Percentiles rank a stretch among this genome's conserved stretches.
Evolutionary conservation across 108 stramenopile species (phyloP).

Genomic region (Stephanodiscus minutulus): DNA sequence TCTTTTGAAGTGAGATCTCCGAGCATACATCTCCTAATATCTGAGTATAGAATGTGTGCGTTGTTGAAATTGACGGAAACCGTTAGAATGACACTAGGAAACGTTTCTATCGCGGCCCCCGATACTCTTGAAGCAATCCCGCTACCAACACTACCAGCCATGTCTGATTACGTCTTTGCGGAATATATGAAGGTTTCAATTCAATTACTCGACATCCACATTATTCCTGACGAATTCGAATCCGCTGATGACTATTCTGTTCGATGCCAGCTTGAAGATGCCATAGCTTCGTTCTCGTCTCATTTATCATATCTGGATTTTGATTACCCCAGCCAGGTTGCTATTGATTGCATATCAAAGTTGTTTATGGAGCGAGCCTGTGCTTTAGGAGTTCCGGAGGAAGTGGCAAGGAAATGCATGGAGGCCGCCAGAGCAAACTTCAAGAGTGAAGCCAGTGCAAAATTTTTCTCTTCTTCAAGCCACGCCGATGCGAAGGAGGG

Average conservation of each 20-base stretch:
- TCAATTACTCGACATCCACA: constrained; percentile 23
- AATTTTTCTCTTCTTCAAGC: constrained; percentile 5
- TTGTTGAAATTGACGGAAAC: not conserved
- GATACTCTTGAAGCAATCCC: constrained; percentile 1
- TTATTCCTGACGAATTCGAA: constrained; percentile 9
- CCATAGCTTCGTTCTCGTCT: constrained; percentile 52
- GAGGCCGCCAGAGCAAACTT: constrained; percentile 58
- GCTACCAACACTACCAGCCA: constrained; percentile 11
- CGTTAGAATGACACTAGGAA: not conserved
- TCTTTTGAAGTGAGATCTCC: constrained; percentile 3
- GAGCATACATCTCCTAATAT: constrained; percentile 24
- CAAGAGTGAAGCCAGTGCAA: constrained; percentile 39
- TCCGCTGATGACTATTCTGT: constrained; percentile 5
- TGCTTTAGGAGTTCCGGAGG: constrained; percentile 54
- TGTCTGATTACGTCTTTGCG: constrained; percentile 13
- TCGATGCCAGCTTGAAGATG: constrained; percentile 45
- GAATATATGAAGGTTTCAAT: constrained; percentile 16
- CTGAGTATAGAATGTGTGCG: constrained; percentile 26
- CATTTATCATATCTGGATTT: constrained; percentile 67
- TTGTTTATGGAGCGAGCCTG: constrained; percentile 59
- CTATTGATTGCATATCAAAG: constrained; percentile 59
- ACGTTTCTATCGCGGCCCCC: not conserved
- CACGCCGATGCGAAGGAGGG: not conserved
- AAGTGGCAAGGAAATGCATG: constrained; percentile 54
- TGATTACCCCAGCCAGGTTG: constrained; percentile 58